phyloP scores from a whole-genome alignment of 2,329 filamentous ascomycete genomes.

The Fusarium longipes region DNA sequence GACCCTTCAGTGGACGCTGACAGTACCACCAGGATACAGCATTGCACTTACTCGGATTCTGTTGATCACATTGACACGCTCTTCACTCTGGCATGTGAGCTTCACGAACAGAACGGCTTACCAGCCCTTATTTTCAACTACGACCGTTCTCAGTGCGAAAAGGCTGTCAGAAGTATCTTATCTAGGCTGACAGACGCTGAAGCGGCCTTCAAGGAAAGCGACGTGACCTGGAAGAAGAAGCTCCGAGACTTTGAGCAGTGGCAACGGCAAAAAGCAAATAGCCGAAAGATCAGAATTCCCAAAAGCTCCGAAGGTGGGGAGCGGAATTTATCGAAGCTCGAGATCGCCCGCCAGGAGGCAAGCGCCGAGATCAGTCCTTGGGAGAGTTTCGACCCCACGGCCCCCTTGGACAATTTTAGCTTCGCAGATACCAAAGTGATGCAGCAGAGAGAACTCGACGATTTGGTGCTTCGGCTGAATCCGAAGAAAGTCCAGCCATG shows the following conservation, averaged over 20 bases:
- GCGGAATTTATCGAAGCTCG: slow-evolving; percentile 60
- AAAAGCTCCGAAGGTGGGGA: slow-evolving; percentile 56
- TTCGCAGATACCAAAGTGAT: slow-evolving; percentile 74
- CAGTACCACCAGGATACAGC: too few species aligned
- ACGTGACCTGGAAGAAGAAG: slow-evolving; percentile 69
- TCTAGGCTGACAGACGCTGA: slow-evolving; percentile 57
- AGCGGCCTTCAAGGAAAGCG: slow-evolving; percentile 64
- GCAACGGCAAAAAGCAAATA: slow-evolving; percentile 61
- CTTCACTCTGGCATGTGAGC: slow-evolving; percentile 67
- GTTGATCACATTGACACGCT: slow-evolving; percentile 7
- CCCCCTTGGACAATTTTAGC: slow-evolving; percentile 70
- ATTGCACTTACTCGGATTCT: too few species aligned
- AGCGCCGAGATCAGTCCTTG: slow-evolving; percentile 66
- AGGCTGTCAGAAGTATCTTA: slow-evolving; percentile 63
- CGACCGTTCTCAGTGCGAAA: slow-evolving; percentile 73
- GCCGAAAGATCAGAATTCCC: slow-evolving; percentile 34
- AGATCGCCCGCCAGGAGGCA: slow-evolving; percentile 67
- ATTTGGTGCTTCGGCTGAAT: slow-evolving; percentile 55
- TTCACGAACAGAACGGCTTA: slow-evolving; percentile 72
- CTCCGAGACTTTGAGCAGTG: slow-evolving; percentile 66
- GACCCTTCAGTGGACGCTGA: too few species aligned
- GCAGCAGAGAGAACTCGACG: slow-evolving; percentile 67
- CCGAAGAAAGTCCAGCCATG: slow-evolving; percentile 61
- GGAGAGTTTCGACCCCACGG: slow-evolving; percentile 75
- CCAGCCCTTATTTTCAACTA: slow-evolving; percentile 84